phyloP scores from a whole-genome alignment of 768 basidiomycete species.

The Kwoniella bestiolae region DNA sequence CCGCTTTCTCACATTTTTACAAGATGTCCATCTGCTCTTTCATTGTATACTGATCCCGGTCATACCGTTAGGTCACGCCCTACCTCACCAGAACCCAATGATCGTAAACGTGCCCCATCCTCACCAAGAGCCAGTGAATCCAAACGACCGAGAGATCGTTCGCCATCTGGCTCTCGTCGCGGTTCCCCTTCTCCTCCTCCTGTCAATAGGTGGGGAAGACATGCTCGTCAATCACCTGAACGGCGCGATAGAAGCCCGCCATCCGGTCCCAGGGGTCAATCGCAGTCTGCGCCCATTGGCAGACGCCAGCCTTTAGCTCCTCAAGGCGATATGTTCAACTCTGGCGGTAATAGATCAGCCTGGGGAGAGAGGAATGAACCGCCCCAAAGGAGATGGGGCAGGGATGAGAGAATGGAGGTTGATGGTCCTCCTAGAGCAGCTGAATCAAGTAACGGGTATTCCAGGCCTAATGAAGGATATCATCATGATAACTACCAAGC shows the following conservation, averaged over 20 bases:
- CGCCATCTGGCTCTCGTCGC: slow-evolving; percentile 1
- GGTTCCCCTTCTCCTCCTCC: slow-evolving; percentile 17
- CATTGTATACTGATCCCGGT: background rate
- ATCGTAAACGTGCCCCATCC: slow-evolving; percentile 25
- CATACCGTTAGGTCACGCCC: background rate
- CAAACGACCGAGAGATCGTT: slow-evolving; percentile 24
- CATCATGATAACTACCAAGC: background rate
- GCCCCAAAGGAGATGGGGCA: background rate
- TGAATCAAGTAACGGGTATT: background rate
- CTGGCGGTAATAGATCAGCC: slow-evolving; percentile 1
- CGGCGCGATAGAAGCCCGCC: background rate
- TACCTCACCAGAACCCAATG: slow-evolving; percentile 16
- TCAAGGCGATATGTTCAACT: slow-evolving; percentile 14
- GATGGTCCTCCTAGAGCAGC: background rate
- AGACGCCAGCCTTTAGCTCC: slow-evolving; percentile 11
- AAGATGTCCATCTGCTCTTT: no score
- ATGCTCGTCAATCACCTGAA: slow-evolving; percentile 2
- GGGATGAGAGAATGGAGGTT: background rate
- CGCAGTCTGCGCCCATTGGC: background rate
- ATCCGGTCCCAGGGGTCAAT: background rate
- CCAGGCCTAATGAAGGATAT: background rate
- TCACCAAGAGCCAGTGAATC: slow-evolving; percentile 4
- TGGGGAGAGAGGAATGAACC: slow-evolving; percentile 1
- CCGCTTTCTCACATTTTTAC: background rate
- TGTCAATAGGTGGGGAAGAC: slow-evolving; percentile 11